These are phyloP conservation scores for Coccomyxa sp. DNA, from an alignment of 139 green algal genomes.

Conservation along the genomic window DNA sequence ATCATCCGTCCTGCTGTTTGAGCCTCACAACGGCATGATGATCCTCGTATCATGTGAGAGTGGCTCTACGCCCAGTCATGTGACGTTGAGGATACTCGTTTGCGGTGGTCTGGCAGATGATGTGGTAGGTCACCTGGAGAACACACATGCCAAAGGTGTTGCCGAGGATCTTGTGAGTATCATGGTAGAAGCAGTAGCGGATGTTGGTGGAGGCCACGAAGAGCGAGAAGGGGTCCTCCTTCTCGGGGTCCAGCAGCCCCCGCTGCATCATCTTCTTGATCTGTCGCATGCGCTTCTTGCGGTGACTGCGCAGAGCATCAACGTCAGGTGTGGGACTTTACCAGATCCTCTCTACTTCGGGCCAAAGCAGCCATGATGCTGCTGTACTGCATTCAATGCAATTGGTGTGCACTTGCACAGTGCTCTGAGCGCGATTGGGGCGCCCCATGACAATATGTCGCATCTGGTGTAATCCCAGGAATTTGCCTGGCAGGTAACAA, in stretches of 20 bases:
- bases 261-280: constrained; percentile 94
- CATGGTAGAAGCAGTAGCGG: constrained; percentile 96
- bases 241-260: constrained; percentile 90
- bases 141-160: constrained; percentile 99
- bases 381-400: neutral
- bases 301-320: constrained; percentile 56
- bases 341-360: neutral
- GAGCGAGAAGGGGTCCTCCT: constrained; percentile 96
- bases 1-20: no score
- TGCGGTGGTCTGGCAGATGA: no score
- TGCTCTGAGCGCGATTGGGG: no score
- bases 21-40: neutral
- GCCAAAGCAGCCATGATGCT: neutral
- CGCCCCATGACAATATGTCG: no score
- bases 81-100: no score
- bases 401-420: neutral
- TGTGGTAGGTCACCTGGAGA: constrained; percentile 91
- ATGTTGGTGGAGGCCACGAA: constrained; percentile 97
- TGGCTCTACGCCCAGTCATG: no score
- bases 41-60: no score
- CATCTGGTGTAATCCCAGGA: no score
- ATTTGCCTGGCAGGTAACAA: neutral
- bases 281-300: constrained; percentile 94
- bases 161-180: constrained; percentile 96
- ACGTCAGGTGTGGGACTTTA: neutral